phyloP scores from a whole-genome alignment of 2,329 filamentous ascomycete genomes.

The Mollisiaceae sp. region DNA sequence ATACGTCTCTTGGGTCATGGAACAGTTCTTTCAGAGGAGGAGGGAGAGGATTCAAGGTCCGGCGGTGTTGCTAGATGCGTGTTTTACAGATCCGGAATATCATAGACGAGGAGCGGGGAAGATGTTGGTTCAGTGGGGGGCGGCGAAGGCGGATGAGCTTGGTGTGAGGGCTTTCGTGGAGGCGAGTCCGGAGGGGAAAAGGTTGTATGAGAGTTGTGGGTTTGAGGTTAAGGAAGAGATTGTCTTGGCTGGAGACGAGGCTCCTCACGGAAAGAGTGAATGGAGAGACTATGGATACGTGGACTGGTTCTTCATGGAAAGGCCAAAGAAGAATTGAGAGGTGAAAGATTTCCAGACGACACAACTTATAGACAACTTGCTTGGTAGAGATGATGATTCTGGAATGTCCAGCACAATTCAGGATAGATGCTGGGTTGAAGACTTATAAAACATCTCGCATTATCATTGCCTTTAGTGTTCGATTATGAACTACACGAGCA shows the following conservation, averaged over 20 bases:
- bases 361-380: not conserved
- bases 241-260: conserved; percentile 25
- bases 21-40: conserved; percentile 17
- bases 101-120: conserved; percentile 37
- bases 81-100: conserved; percentile 38
- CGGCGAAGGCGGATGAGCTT: conserved; percentile 36
- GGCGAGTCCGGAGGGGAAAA: conserved; percentile 26
- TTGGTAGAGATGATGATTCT: too few relatives aligned
- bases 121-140: conserved; percentile 39
- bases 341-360: not conserved
- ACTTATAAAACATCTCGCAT: not conserved
- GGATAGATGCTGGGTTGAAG: too few relatives aligned
- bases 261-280: not conserved
- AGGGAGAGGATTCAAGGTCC: conserved; percentile 21
- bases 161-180: conserved; percentile 39
- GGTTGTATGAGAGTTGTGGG: conserved; percentile 36
- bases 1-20: conserved; percentile 22
- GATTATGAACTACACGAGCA: conserved; percentile 88
- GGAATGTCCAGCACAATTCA: too few relatives aligned
- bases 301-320: conserved; percentile 25
- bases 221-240: conserved; percentile 33
- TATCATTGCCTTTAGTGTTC: not conserved
- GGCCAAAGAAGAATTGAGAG: conserved; percentile 9
- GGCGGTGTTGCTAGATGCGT: conserved; percentile 35
- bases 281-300: conserved; percentile 31